These are phyloP conservation scores for Debaryomyces subglobosus DNA, from an alignment of 1,139 yeast species.

Conservation along the genomic window DNA sequence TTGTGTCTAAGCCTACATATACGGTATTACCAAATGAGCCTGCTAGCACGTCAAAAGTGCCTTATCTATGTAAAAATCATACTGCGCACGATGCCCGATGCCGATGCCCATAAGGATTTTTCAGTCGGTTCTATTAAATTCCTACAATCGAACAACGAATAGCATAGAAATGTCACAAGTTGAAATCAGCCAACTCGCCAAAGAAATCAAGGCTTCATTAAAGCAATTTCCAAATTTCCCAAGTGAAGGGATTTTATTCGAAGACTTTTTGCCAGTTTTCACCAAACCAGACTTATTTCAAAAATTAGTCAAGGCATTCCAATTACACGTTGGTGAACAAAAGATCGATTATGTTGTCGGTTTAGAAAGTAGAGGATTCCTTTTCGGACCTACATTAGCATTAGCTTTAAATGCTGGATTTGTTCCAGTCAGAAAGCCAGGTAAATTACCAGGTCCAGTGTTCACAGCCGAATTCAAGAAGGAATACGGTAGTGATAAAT, in stretches of 20 bases:
- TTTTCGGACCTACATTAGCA: slow-evolving; percentile 95
- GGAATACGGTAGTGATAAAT: slow-evolving; percentile 89
- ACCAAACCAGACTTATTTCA: slow-evolving; percentile 79
- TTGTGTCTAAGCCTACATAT: neutral
- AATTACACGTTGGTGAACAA: slow-evolving; percentile 65
- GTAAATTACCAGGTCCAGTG: slow-evolving; percentile 90
- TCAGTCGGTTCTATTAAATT: neutral
- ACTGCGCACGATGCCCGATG: slow-evolving; percentile 2
- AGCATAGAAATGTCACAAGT: neutral
- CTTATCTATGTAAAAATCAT: slow-evolving; percentile 2
- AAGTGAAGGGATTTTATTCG: slow-evolving; percentile 86
- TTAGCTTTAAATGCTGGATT: slow-evolving; percentile 87
- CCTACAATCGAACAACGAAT: neutral
- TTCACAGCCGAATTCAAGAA: slow-evolving; percentile 75
- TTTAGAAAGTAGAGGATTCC: slow-evolving; percentile 93
- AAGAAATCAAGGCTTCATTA: slow-evolving; percentile 64
- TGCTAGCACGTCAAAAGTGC: slow-evolving; percentile 1
- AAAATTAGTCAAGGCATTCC: slow-evolving; percentile 79
- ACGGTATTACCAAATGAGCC: neutral
- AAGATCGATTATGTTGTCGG: slow-evolving; percentile 91
- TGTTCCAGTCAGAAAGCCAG: slow-evolving; percentile 92
- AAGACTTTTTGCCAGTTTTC: slow-evolving; percentile 94
- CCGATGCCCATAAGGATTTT: neutral
- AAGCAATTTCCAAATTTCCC: slow-evolving; percentile 95
- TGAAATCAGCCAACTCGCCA: slow-evolving; percentile 49